Conservation (phyloP, 1,284 basidiomycete genomes). For the Sphaerobolus stellatus region DNA sequence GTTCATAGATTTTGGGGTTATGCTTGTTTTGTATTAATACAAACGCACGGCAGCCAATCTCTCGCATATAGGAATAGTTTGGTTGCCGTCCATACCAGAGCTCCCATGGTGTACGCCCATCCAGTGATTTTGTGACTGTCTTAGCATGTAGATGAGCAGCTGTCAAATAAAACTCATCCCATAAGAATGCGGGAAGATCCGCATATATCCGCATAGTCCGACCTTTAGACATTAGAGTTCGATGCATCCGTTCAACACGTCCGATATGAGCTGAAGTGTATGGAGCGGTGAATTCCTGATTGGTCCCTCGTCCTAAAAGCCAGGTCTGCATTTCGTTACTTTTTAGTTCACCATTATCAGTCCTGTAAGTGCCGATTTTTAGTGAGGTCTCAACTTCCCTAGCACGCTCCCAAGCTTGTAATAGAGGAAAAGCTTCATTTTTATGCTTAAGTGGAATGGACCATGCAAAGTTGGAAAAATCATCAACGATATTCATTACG, state of each 20-base stretch:
- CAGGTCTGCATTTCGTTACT: conserved; percentile 23
- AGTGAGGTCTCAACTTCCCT: conserved; percentile 21
- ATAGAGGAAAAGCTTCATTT: conserved; percentile 17
- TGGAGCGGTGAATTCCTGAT: conserved; percentile 23
- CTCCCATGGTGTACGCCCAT: conserved; percentile 18
- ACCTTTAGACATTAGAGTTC: conserved; percentile 21
- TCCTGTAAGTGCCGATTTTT: conserved; percentile 18
- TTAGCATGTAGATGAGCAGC: conserved; percentile 13
- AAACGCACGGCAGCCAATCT: conserved; percentile 24
- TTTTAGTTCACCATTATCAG: conserved; percentile 35
- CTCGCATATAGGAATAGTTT: conserved; percentile 18
- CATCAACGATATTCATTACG: conserved; percentile 13
- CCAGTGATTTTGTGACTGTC: background rate
- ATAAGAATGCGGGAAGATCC: conserved; percentile 21
- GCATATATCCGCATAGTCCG: conserved; percentile 25
- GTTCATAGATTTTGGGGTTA: conserved; percentile 17
- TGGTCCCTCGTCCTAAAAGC: conserved; percentile 18
- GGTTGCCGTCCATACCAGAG: conserved; percentile 15
- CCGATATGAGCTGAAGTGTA: conserved; percentile 33
- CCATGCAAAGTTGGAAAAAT: conserved; percentile 9
- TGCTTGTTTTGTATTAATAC: conserved; percentile 17
- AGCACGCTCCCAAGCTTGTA: conserved; percentile 25
- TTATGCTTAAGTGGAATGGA: conserved; percentile 23
- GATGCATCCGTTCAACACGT: conserved; percentile 26
- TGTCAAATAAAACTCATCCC: conserved; percentile 28